Evolutionary conservation across 1,139 yeast species (phyloP).

Genomic region (Barnettozyma hawaiiensis): DNA sequence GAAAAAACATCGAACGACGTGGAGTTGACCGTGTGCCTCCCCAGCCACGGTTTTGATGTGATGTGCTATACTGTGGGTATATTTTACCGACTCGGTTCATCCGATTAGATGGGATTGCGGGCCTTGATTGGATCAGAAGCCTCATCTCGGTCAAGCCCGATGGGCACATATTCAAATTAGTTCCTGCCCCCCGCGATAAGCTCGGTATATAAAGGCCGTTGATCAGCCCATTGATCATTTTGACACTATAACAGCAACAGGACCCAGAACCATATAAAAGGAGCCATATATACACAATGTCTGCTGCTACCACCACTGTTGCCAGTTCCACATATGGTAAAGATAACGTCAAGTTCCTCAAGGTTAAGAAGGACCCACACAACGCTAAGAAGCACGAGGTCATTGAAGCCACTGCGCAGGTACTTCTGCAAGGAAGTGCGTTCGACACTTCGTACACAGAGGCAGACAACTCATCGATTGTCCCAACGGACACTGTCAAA

Average conservation of each 20-base stretch:
- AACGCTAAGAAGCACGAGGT: conserved; percentile 73
- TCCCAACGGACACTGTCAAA: conserved; percentile 92
- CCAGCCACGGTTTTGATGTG: too few species aligned
- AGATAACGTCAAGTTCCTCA: conserved; percentile 84
- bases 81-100: too few species aligned
- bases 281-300: conserved; percentile 13
- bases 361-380: conserved; percentile 69
- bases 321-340: conserved; percentile 71
- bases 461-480: conserved; percentile 84
- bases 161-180: too few species aligned
- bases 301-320: too few species aligned
- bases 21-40: not conserved
- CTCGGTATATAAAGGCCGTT: not conserved
- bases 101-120: too few species aligned
- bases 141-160: not conserved
- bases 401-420: conserved; percentile 76
- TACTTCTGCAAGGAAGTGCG: conserved; percentile 68
- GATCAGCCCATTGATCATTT: not conserved
- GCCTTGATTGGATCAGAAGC: too few species aligned
- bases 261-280: not conserved
- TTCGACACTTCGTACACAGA: conserved; percentile 76
- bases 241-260: not conserved
- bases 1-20: not conserved
- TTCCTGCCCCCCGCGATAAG: not conserved
- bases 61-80: too few species aligned